Evolutionary conservation across 2,329 filamentous ascomycete genomes (phyloP).

Genomic region (Leptosphaerulina australis): DNA sequence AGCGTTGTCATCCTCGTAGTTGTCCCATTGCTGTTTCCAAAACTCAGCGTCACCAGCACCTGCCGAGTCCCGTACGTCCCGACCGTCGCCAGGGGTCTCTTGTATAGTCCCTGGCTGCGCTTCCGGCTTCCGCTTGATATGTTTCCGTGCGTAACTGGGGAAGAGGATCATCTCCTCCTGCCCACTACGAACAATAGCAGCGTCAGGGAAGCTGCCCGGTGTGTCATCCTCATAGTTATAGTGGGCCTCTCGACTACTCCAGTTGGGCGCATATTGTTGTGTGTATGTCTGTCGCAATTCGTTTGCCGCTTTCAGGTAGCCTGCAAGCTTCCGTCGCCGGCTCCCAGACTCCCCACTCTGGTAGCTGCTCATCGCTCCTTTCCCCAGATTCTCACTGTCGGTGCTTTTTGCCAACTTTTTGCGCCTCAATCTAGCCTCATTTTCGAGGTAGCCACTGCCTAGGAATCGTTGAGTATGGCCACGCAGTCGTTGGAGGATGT

Average conservation of each 20-base stretch:
- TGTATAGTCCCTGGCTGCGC: conserved; percentile 47
- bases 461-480: conserved; percentile 41
- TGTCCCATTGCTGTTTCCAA: conserved; percentile 79
- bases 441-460: conserved; percentile 37
- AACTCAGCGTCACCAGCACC: conserved; percentile 70
- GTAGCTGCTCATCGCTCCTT: conserved; percentile 40
- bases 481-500: conserved; percentile 41
- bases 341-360: conserved; percentile 65
- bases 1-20: conserved; percentile 79
- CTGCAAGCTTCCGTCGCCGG: conserved; percentile 78
- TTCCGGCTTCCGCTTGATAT: conserved; percentile 59
- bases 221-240: conserved; percentile 58
- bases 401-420: conserved; percentile 39
- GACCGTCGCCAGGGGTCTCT: conserved; percentile 49
- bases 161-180: conserved; percentile 95
- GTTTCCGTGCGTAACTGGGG: conserved; percentile 85
- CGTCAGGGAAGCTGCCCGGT: conserved; percentile 81
- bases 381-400: conserved; percentile 30
- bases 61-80: conserved; percentile 52
- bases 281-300: conserved; percentile 72
- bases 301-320: conserved; percentile 73
- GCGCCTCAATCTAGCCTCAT: conserved; percentile 41
- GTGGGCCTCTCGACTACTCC: conserved; percentile 53
- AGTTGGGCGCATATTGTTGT: conserved; percentile 57
- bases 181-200: conserved; percentile 77